These are phyloP conservation scores for Orbilia javanica DNA, from an alignment of 2,329 filamentous ascomycete species.

Conservation along the genomic window DNA sequence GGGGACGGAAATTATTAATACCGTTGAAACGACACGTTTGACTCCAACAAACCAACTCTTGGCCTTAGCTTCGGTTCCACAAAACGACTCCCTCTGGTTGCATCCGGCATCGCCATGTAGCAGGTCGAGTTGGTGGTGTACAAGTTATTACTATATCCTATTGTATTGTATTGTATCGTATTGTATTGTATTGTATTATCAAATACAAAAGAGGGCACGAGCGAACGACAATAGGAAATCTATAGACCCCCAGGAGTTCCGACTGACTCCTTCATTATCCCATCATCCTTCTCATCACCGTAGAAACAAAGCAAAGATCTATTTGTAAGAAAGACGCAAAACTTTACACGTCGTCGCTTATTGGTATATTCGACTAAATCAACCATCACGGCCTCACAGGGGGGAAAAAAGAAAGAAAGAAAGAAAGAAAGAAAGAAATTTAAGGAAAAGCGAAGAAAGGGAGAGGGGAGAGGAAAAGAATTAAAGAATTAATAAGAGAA, in stretches of 20 bases:
- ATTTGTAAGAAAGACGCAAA: background rate
- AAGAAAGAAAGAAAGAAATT: background rate
- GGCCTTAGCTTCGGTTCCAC: background rate
- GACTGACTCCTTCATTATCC: background rate
- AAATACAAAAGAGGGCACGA: background rate
- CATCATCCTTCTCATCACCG: background rate
- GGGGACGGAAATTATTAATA: background rate
- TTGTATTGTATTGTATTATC: background rate
- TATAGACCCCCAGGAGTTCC: background rate
- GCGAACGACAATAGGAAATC: slow-evolving; percentile 1
- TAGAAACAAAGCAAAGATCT: background rate
- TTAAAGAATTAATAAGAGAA: too few relatives aligned
- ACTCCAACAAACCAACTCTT: slow-evolving; percentile 5
- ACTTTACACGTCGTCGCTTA: background rate
- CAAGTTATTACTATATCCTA: too few relatives aligned
- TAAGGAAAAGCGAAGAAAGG: too few relatives aligned
- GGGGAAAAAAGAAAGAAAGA: background rate
- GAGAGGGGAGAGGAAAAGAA: background rate
- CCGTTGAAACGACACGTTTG: slow-evolving; percentile 25
- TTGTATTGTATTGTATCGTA: too few relatives aligned
- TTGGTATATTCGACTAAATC: background rate
- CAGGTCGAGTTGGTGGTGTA: too few relatives aligned
- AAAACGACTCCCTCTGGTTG: too few relatives aligned
- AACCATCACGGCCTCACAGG: background rate
- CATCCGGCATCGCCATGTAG: too few relatives aligned